phyloP scores from a whole-genome alignment of 257 asterid genomes.

The Mitragyna speciosa region DNA sequence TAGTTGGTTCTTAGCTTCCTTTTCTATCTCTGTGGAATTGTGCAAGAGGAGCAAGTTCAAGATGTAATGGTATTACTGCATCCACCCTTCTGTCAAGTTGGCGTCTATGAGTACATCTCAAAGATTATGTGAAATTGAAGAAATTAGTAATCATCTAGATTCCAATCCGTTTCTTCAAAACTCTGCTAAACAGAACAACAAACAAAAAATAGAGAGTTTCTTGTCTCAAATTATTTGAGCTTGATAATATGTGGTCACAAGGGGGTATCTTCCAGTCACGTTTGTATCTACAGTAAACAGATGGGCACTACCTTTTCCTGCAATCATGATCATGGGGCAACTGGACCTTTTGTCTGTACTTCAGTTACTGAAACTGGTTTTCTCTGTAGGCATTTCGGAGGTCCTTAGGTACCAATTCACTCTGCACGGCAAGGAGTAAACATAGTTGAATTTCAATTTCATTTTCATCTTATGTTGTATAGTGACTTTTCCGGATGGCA shows the following conservation, averaged over 20 bases:
- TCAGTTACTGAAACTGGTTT: conserved; percentile 6
- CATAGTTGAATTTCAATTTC: background rate
- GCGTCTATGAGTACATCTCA: background rate
- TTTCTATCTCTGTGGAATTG: background rate
- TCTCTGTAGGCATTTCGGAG: background rate
- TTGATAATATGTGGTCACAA: background rate
- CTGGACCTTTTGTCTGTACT: background rate
- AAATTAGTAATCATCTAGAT: background rate
- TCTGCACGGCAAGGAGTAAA: background rate
- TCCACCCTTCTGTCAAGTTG: background rate
- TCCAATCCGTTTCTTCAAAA: background rate
- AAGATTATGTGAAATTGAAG: background rate
- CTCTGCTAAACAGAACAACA: background rate
- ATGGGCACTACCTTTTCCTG: background rate
- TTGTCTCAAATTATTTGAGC: background rate
- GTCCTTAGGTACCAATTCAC: too few species aligned
- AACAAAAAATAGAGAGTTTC: background rate
- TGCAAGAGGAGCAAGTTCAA: background rate
- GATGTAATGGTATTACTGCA: background rate
- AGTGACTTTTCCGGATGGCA: conserved; percentile 36
- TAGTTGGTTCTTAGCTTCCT: background rate
- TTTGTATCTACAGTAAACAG: background rate
- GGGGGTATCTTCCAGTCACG: background rate
- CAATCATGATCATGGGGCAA: background rate
- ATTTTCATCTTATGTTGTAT: conserved; percentile 21